These are phyloP conservation scores for Penicillium occitanis DNA, from an alignment of 2,329 filamentous ascomycete genomes.

Conservation along the genomic window DNA sequence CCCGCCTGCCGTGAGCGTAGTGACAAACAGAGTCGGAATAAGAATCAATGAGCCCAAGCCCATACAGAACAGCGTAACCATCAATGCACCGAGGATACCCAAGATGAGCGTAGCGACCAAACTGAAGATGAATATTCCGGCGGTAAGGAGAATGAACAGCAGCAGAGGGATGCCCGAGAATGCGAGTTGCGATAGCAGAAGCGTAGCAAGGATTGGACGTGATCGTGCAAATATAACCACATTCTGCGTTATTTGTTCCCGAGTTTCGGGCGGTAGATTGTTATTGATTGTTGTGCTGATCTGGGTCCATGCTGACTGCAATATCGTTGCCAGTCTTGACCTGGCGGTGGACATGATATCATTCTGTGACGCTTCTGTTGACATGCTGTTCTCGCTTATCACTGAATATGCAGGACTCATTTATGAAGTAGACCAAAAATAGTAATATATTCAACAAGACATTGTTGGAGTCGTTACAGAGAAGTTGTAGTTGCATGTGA, in stretches of 20 bases:
- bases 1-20: constrained; percentile 13
- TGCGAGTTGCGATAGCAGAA: constrained; percentile 64
- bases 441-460: neutral
- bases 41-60: constrained; percentile 22
- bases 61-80: constrained; percentile 49
- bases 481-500: neutral
- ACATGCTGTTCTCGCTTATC: constrained; percentile 2
- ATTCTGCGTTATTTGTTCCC: constrained; percentile 57
- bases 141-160: constrained; percentile 66
- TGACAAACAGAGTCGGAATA: constrained; percentile 20
- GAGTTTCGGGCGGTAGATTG: constrained; percentile 60
- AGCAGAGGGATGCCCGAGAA: constrained; percentile 67
- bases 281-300: constrained; percentile 42
- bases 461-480: neutral
- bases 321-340: constrained; percentile 10
- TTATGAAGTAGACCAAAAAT: neutral
- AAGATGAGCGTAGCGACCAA: constrained; percentile 59
- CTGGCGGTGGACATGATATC: constrained; percentile 5
- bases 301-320: constrained; percentile 11
- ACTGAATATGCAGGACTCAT: neutral
- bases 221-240: constrained; percentile 58
- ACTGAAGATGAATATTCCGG: constrained; percentile 63
- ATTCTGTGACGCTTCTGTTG: neutral
- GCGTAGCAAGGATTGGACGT: constrained; percentile 69
- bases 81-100: constrained; percentile 63